Base-by-base conservation (phyloP, 441 rosid genomes). In the Gossypium davidsonii region DNA sequence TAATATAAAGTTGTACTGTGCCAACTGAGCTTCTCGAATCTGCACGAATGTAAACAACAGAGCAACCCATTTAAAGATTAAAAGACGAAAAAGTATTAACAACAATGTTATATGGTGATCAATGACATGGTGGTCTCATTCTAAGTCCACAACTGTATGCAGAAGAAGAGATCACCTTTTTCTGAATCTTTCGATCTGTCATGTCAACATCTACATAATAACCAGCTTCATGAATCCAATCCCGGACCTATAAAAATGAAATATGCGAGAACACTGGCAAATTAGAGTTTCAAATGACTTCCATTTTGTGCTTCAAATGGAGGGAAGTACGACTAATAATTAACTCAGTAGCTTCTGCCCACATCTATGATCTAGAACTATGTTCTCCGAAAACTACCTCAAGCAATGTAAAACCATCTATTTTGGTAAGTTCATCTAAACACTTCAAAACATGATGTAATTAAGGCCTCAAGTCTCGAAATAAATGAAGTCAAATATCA, bases 11-110 rank as follows among this genome's bases (percentile, higher is more conserved):
- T 91, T 96, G 86, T 86, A 96, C 73, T 60, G 65, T 1, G 99
- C 96, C 77, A 91, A 77, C 86, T 93, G 99, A 78, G 99, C 99
- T 86, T 96, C 97, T 66, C 97, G 83, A 25, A 96, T 86, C 99
- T 96, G 85, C 69, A 66, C 23, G 14, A 57, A 70, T 5, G 31
- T 39, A 25, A 55, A 28, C 55, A 53, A 25, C 14, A 51, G 60
- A 8, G 31, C 26, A 53, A 53, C 15, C 18, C 4, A 4, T 67
- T 17, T 17, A 34, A 4, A 7, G 67, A 34, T 17, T 8, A 34
- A 34, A 34, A 31, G 48, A 8, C n/a, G 17, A 21, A 15, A 61
- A 61, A 15, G 6, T 4, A 62, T 1, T 11, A 62, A 15, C 3
- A 23, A 62, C 15, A 61, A n/a, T 31, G 56, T 51, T n/a, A 51